Conservation (phyloP, 345 rosid species). For the Reutealis trisperma region DNA sequence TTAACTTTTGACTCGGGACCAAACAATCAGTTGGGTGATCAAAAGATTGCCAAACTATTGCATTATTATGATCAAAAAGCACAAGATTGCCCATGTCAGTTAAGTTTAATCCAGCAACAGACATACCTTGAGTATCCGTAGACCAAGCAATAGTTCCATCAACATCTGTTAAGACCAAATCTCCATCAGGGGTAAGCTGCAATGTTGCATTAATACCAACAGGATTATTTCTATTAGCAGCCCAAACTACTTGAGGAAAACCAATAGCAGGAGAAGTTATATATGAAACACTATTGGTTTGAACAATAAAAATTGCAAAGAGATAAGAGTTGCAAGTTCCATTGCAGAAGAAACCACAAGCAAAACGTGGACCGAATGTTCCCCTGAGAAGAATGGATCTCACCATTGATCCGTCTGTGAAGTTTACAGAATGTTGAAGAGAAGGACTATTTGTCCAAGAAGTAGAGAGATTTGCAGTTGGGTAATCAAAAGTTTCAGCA, state of each 20-base stretch:
- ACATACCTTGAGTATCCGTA: conserved; percentile 11
- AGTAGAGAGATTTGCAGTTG: conserved; percentile 29
- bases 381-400: conserved; percentile 29
- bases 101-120: conserved; percentile 17
- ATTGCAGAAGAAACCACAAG: conserved; percentile 30
- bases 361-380: conserved; percentile 18
- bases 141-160: conserved; percentile 28
- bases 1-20: conserved; percentile 36
- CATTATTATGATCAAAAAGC: conserved; percentile 15
- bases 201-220: conserved; percentile 17
- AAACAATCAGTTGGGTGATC: conserved; percentile 54
- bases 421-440: background rate
- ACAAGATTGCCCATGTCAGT: conserved; percentile 27
- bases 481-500: conserved; percentile 3
- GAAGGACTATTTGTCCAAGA: conserved; percentile 21
- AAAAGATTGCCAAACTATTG: conserved; percentile 58
- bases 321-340: conserved; percentile 10
- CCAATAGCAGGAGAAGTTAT: conserved; percentile 8
- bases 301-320: conserved; percentile 27
- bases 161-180: conserved; percentile 22
- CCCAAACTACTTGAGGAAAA: conserved; percentile 23
- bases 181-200: conserved; percentile 18
- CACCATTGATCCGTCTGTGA: conserved; percentile 15
- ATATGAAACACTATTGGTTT: background rate
- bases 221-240: conserved; percentile 28